Base-by-base conservation (phyloP, 495 filamentous ascomycete genomes). In the Penicillium malachiteum region DNA sequence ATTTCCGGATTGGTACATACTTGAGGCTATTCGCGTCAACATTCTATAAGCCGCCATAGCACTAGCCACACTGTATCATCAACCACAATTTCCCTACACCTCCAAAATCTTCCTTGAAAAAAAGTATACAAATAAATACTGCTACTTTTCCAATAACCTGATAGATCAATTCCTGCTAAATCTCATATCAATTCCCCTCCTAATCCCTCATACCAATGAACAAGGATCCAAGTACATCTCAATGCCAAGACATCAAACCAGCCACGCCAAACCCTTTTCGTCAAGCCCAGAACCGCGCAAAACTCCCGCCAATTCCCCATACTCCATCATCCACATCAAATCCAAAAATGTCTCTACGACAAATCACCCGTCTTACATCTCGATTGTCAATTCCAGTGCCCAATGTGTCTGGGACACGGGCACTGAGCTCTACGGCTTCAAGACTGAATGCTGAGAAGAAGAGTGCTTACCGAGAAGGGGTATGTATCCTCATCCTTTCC, bases 391-490 rank as follows among this genome's bases (percentile, higher is more conserved):
- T 39, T 5, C 52, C 48, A n/a, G 14, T 46, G 5, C 54, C 43
- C 30, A 35, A 33, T 17, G 45, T 50, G 0, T 7, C 48, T 7
- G 38, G 37, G 21, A 52, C 47, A 33, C 59, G 63, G 48, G 42
- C 48, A 30, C 56, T 55, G 50, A 58, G 54, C 44, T 55, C 60
- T 30, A 66, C 64, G n/a, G 21, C 46, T 11, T 37, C 49, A 21
- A 48, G 17, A 51, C 45, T 60, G 31, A 53, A 57, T 48, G 54
- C 64, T 31, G 48, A 56, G 47, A 54, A 65, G 45, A 59, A 62
- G 18, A 69, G 60, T 54, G 44, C 60, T 18, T 69, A 66, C 47
- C 54, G 59, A 40, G 58, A 69, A 54, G 59, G 63, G 56, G 66
- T 69, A 59, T 34, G 59, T 57, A 50, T 33, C 35, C 42, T n/a